Percentiles rank a stretch among this genome's conserved stretches.
Conservation (phyloP, 2,329 filamentous ascomycete species). For the Pseudogymnoascus destructans region DNA sequence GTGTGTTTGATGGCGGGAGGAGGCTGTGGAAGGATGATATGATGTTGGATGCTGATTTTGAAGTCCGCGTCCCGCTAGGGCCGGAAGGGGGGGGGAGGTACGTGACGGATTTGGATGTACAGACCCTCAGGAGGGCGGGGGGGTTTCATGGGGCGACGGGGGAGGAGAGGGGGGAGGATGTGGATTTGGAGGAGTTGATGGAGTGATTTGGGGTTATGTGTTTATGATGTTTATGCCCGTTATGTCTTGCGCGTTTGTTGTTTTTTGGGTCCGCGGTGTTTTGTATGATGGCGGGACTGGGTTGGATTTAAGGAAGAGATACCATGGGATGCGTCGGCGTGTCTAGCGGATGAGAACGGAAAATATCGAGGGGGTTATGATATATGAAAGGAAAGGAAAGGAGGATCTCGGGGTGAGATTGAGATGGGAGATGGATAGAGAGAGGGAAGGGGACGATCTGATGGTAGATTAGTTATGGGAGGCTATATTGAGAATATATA, state of each 20-base stretch:
- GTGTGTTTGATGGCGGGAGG: slow-evolving; percentile 78
- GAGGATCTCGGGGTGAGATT: not conserved
- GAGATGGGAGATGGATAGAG: not conserved
- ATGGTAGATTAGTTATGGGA: not conserved
- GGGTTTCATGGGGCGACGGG: slow-evolving; percentile 68
- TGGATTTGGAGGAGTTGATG: slow-evolving; percentile 48
- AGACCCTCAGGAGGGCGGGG: slow-evolving; percentile 78
- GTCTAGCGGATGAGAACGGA: not conserved
- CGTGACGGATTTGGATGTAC: slow-evolving; percentile 84
- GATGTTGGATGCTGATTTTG: slow-evolving; percentile 92
- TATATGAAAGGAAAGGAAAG: not conserved
- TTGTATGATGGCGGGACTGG: not conserved
- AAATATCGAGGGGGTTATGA: not conserved
- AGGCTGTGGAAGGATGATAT: slow-evolving; percentile 96
- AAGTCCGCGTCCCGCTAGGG: slow-evolving; percentile 76
- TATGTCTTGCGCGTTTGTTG: not conserved
- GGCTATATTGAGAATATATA: not conserved
- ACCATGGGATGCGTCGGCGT: not conserved
- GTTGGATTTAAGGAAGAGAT: not conserved
- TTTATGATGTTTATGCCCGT: slow-evolving; percentile 1
- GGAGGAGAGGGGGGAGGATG: slow-evolving; percentile 72
- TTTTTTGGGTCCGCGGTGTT: not conserved
- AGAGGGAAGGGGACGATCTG: not conserved
- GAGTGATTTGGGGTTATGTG: slow-evolving; percentile 20
- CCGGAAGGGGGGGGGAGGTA: slow-evolving; percentile 46